Conservation (phyloP, 2,329 filamentous ascomycete genomes). For the Phialophora verrucosa region DNA sequence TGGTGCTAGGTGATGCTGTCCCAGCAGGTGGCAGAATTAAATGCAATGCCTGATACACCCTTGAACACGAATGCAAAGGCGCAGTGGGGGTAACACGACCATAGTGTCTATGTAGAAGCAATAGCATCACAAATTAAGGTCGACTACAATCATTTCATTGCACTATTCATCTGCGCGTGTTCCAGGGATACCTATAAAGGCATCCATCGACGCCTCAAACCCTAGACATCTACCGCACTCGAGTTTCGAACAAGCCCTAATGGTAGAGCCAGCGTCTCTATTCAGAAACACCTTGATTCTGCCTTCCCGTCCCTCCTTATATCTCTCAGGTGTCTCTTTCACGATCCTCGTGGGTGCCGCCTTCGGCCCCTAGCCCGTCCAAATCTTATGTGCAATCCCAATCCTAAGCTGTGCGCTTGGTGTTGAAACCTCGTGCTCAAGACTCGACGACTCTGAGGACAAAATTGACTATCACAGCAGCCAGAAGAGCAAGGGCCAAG, state of each 20-base stretch:
- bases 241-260: background rate
- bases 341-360: background rate
- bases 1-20: background rate
- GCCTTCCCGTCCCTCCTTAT: background rate
- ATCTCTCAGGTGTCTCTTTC: background rate
- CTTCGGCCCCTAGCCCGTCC: background rate
- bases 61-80: background rate
- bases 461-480: constrained; percentile 96
- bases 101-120: background rate
- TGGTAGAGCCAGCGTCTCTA: background rate
- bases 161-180: background rate
- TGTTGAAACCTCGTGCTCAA: background rate
- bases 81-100: no score
- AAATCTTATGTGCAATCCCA: background rate
- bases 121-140: background rate
- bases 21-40: background rate
- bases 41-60: background rate
- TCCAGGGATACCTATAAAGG: background rate
- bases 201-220: background rate
- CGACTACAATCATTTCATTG: background rate
- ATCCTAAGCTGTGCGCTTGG: background rate
- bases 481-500: constrained; percentile 80
- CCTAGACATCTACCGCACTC: background rate
- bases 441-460: constrained; percentile 64
- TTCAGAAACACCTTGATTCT: background rate